Evolutionary conservation across 257 asterid genomes (phyloP).

Genomic region (Haberlea rhodopensis): DNA sequence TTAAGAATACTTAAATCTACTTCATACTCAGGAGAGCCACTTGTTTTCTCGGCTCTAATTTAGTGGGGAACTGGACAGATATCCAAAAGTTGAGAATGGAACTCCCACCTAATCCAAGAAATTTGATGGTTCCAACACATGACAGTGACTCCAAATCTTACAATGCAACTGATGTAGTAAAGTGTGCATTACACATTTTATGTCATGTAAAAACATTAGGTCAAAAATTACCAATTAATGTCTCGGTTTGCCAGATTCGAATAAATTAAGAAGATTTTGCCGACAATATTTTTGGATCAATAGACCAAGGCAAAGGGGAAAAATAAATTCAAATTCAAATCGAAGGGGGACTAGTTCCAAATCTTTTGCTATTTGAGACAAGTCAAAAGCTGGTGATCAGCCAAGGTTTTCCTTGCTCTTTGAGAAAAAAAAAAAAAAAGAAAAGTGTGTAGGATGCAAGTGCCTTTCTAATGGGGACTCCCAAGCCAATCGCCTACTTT

Average conservation of each 20-base stretch:
- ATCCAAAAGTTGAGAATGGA: conserved; percentile 19
- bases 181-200: conserved; percentile 15
- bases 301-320: too few species aligned
- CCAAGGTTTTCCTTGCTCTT: too few species aligned
- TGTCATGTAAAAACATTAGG: neutral
- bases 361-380: neutral
- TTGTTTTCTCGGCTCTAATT: conserved; percentile 26
- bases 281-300: too few species aligned
- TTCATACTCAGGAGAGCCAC: conserved; percentile 17
- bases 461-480: too few species aligned
- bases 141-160: conserved; percentile 7
- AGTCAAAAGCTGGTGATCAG: too few species aligned
- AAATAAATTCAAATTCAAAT: neutral
- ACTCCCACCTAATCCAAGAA: conserved; percentile 1
- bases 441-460: too few species aligned
- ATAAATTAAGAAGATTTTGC: too few species aligned
- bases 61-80: conserved; percentile 27
- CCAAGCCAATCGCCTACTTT: too few species aligned
- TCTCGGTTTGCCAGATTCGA: neutral
- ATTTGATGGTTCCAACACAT: conserved; percentile 3
- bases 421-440: too few species aligned
- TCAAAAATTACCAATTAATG: neutral
- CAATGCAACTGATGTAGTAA: conserved; percentile 18
- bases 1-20: conserved; percentile 8
- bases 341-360: neutral